Evolutionary conservation across 139 green algal genomes (phyloP).

Genomic region (Nannochloris sp.): DNA sequence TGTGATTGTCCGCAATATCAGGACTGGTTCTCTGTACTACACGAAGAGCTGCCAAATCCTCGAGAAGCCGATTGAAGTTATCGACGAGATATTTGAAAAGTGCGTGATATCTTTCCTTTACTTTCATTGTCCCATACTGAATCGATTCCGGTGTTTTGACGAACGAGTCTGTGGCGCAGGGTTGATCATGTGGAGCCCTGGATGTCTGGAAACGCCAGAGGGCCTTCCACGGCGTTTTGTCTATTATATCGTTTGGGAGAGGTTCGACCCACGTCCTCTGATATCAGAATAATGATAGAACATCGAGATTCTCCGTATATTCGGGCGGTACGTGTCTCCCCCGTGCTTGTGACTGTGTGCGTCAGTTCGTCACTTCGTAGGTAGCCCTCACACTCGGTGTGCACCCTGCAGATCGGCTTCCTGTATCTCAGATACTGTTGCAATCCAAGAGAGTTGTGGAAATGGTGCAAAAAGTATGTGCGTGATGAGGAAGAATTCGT

Average conservation of each 20-base stretch:
- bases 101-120: conserved; percentile 5
- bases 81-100: conserved; percentile 81
- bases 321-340: conserved; percentile 59
- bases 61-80: conserved; percentile 54
- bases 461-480: conserved; percentile 73
- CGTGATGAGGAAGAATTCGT: conserved; percentile 70
- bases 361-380: not conserved
- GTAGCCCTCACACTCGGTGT: not conserved
- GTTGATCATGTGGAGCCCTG: conserved; percentile 90
- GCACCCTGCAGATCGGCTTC: conserved; percentile 71
- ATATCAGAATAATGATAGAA: conserved; percentile 52
- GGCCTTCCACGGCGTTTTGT: conserved; percentile 88
- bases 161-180: conserved; percentile 31
- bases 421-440: conserved; percentile 87
- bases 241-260: conserved; percentile 71
- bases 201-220: conserved; percentile 91
- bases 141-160: not conserved
- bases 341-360: conserved; percentile 5
- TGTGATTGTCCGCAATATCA: conserved; percentile 73
- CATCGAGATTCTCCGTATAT: conserved; percentile 93
- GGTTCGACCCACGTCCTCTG: conserved; percentile 56
- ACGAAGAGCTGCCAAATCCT: conserved; percentile 48
- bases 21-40: conserved; percentile 59
- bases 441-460: conserved; percentile 76
- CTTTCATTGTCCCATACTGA: not conserved